Evolutionary conservation across 2,329 filamentous ascomycete species (phyloP).

Genomic region (Aspergillus japonicus): DNA sequence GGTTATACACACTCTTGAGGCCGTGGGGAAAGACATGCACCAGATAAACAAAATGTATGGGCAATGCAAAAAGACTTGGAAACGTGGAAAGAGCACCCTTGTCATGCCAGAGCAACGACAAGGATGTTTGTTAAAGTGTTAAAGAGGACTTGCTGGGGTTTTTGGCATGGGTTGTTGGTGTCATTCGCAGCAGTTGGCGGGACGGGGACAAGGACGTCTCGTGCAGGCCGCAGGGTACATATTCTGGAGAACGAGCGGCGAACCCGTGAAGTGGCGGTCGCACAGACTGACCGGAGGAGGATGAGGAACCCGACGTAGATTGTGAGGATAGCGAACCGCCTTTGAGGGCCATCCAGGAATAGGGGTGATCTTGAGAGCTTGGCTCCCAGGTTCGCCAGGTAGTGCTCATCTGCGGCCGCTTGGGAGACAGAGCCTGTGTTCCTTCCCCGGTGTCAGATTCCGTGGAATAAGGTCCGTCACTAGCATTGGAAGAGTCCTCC

Average conservation of each 20-base stretch:
- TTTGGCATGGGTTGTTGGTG: conserved; percentile 11
- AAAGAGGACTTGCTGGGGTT: not conserved
- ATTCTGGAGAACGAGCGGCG: not conserved
- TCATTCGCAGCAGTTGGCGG: conserved; percentile 18
- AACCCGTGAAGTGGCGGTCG: conserved; percentile 4
- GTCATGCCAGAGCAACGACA: not conserved
- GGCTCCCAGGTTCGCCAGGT: conserved; percentile 11
- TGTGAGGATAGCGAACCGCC: conserved; percentile 3
- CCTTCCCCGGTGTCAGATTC: conserved; percentile 14
- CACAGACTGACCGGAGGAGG: conserved; percentile 3
- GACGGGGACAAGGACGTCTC: conserved; percentile 14
- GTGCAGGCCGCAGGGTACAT: conserved; percentile 4
- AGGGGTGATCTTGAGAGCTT: conserved; percentile 5
- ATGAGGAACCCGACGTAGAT: not conserved
- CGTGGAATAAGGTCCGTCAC: conserved; percentile 2
- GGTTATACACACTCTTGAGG: no score
- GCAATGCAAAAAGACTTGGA: no score
- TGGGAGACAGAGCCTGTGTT: conserved; percentile 1
- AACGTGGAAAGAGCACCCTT: no score
- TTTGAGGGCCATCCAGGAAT: conserved; percentile 1
- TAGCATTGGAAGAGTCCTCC: not conserved
- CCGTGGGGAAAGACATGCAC: no score
- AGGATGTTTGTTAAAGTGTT: not conserved
- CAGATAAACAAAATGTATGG: no score
- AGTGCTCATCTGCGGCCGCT: conserved; percentile 4